Evolutionary conservation across 2,329 filamentous ascomycete genomes (phyloP), one percentile per base, ranked within the genome.

Genomic region (Xylariaceae sp.): DNA sequence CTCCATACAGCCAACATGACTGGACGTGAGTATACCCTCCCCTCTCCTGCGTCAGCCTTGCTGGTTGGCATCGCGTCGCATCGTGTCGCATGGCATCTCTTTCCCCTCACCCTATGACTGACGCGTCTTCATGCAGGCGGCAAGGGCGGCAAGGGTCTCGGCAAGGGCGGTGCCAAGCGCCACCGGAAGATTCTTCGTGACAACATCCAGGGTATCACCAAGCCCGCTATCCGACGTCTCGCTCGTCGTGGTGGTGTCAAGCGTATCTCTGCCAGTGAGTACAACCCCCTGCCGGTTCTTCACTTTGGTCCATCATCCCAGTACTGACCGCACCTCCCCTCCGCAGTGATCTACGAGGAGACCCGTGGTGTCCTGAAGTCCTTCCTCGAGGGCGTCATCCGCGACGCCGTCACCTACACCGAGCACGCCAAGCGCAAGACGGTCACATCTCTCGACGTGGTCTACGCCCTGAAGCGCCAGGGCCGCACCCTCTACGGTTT

Each of bases 181-280:
- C 89, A 95, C 74, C 82, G 90, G 61, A 95, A 95, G 85, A 95
- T 95, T 75, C 78, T 95, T 67, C 87, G 89, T 71, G 89, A 94
- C 83, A 95, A 94, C 84, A 95, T 95, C 63, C 89, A 95, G 75
- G 89, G 89, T 72, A 95, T 95, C 63, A 95, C 89, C 61, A 95
- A 95, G 84, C 89, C 89, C 57, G 89, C 89, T 58, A 95, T 95
- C 70, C 83, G 89, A 59, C 89, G 89, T 93, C 88, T 95, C 64
- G 89, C 89, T 50, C 89, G 89, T 72, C 88, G 89, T 92, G 89
- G 89, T 68, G 89, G 89, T 89, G 89, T 95, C 77, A 95, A 95
- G 86, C 89, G 89, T 94, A 95, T 95, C 60, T 94, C 88, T 58
- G 89, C 89, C 64, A 93, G 80, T 85, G 77, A 64, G 75, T 21